phyloP scores from a whole-genome alignment of 352 stramenopile genomes.

The Globisporangium radiosum region DNA sequence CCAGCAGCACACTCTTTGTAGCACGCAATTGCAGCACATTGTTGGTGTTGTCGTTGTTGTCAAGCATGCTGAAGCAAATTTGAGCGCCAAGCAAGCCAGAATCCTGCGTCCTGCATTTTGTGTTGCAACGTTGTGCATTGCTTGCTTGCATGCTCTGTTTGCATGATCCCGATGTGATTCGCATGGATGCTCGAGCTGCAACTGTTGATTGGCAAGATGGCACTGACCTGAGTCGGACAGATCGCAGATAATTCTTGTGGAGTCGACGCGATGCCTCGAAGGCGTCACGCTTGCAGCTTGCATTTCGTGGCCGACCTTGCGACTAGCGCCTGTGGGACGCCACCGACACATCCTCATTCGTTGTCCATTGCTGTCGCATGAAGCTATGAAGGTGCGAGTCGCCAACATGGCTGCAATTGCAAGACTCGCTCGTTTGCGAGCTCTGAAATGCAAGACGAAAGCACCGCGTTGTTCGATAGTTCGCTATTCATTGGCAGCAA shows the following conservation, averaged over 20 bases:
- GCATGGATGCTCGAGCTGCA: no score
- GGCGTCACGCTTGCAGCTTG: slow-evolving; percentile 12
- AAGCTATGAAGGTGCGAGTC: no score
- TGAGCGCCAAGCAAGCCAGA: background rate
- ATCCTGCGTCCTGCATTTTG: background rate
- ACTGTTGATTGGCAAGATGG: no score
- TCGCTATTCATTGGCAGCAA: background rate
- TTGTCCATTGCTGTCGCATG: no score
- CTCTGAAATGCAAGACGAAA: background rate
- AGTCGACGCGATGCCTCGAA: slow-evolving; percentile 9
- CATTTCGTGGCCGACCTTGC: background rate
- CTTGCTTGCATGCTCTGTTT: no score
- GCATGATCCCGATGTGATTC: no score
- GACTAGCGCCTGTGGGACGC: background rate
- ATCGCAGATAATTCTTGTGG: background rate
- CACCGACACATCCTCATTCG: no score
- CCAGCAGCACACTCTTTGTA: background rate
- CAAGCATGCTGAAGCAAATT: background rate
- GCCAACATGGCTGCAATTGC: background rate
- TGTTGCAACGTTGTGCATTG: no score
- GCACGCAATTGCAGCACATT: background rate
- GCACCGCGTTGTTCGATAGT: background rate
- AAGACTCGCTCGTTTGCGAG: background rate
- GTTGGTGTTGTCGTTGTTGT: no score
- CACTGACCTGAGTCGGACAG: background rate